These are phyloP conservation scores for Herpetomonas samuelpessoai DNA, from an alignment of 208 protist species.

Conservation along the genomic window DNA sequence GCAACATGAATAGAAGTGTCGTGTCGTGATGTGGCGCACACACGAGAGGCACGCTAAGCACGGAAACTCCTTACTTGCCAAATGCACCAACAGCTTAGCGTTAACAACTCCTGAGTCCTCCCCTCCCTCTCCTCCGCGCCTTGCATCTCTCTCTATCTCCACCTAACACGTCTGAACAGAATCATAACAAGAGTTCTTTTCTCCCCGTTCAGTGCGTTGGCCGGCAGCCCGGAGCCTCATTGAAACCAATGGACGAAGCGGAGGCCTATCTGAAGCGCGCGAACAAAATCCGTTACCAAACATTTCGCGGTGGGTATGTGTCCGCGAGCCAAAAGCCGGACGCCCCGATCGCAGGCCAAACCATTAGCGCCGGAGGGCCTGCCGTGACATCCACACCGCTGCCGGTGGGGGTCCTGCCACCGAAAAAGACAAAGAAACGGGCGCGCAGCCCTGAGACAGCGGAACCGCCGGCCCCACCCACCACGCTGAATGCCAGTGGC, in stretches of 20 bases:
- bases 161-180: too few species aligned
- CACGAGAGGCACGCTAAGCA: too few species aligned
- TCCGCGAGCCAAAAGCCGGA: not conserved
- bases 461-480: not conserved
- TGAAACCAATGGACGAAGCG: constrained; percentile 10
- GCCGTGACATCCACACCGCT: not conserved
- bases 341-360: not conserved
- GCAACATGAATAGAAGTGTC: too few species aligned
- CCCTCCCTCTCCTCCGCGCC: too few species aligned
- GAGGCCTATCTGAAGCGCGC: constrained; percentile 40
- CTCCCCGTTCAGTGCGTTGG: too few species aligned
- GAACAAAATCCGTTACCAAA: constrained; percentile 13
- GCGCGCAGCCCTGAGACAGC: not conserved
- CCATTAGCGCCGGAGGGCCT: not conserved
- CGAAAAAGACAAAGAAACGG: constrained; percentile 15
- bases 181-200: too few species aligned
- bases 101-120: too few species aligned
- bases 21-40: too few species aligned
- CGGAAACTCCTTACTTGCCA: too few species aligned
- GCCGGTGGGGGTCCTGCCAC: constrained; percentile 5
- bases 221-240: too few species aligned
- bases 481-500: not conserved
- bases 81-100: too few species aligned
- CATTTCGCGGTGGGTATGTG: constrained; percentile 25
- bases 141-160: too few species aligned